These are phyloP conservation scores for Brassica hybrid DNA, from an alignment of 441 rosid species.

Conservation along the genomic window DNA sequence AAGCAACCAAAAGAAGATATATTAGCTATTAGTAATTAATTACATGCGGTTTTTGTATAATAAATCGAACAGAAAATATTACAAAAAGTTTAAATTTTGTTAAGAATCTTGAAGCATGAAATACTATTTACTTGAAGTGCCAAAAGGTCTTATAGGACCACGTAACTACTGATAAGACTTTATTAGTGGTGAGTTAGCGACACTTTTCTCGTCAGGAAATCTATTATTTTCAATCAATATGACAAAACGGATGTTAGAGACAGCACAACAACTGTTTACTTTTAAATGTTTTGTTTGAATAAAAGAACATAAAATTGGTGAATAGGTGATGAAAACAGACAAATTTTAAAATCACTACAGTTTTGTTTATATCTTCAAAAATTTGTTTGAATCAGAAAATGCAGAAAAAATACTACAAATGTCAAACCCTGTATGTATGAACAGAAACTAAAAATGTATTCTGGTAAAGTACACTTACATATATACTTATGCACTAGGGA, in stretches of 20 bases:
- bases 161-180: slow-evolving; percentile 8
- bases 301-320: background rate
- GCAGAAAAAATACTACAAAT: slow-evolving; percentile 1
- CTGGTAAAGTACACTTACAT: background rate
- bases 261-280: slow-evolving; percentile 1
- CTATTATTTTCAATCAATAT: background rate
- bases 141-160: slow-evolving; percentile 19
- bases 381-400: background rate
- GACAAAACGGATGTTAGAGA: background rate
- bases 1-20: background rate
- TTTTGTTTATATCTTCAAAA: background rate
- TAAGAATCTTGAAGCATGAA: background rate
- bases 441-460: background rate
- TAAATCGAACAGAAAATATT: background rate
- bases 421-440: background rate
- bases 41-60: background rate
- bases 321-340: background rate
- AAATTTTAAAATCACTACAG: background rate
- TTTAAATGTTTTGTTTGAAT: background rate
- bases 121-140: background rate
- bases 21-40: background rate
- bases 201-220: slow-evolving; percentile 10
- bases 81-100: background rate
- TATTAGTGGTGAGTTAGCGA: slow-evolving; percentile 17
- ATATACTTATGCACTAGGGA: background rate